These are phyloP conservation scores for Dorcoceras hygrometricum DNA, from an alignment of 257 asterid genomes.

Conservation along the genomic window DNA sequence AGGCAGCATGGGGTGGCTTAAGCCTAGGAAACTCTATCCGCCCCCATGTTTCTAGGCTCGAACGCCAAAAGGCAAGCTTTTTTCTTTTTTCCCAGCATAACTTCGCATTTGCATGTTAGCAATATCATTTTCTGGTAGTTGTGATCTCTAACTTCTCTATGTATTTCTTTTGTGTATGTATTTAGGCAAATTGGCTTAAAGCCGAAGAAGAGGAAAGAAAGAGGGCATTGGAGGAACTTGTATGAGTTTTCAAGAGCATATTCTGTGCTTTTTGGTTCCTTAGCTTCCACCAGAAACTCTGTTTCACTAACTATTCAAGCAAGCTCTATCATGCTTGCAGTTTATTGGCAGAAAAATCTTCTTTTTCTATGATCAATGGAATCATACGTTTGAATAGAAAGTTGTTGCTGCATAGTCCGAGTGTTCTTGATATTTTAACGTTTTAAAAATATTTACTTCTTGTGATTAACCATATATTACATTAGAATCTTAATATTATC, in stretches of 20 bases:
- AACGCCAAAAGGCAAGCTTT: slow-evolving; percentile 69
- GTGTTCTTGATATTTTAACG: no score
- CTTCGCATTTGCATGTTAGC: not conserved
- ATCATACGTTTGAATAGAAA: not conserved
- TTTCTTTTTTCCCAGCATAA: no score
- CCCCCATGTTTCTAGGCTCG: slow-evolving; percentile 80
- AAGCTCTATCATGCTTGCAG: slow-evolving; percentile 17
- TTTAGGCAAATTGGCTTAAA: slow-evolving; percentile 84
- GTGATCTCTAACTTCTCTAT: not conserved
- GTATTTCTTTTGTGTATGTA: not conserved
- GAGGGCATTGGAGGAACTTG: slow-evolving; percentile 27
- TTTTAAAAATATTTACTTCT: no score
- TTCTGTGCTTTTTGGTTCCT: not conserved
- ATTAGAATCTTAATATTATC: no score
- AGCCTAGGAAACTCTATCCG: slow-evolving; percentile 80
- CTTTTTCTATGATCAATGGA: no score
- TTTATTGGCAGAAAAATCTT: not conserved
- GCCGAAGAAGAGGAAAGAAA: slow-evolving; percentile 86
- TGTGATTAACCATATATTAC: no score
- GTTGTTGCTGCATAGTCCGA: no score
- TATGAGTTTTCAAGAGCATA: slow-evolving; percentile 5
- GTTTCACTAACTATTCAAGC: not conserved
- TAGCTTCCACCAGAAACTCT: slow-evolving; percentile 13
- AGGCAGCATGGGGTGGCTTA: slow-evolving; percentile 90
- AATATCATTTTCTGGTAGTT: not conserved